Evolutionary conservation across 2,329 filamentous ascomycete species (phyloP), one percentile per base, ranked within the genome.

Genomic region (Fusarium sp.): DNA sequence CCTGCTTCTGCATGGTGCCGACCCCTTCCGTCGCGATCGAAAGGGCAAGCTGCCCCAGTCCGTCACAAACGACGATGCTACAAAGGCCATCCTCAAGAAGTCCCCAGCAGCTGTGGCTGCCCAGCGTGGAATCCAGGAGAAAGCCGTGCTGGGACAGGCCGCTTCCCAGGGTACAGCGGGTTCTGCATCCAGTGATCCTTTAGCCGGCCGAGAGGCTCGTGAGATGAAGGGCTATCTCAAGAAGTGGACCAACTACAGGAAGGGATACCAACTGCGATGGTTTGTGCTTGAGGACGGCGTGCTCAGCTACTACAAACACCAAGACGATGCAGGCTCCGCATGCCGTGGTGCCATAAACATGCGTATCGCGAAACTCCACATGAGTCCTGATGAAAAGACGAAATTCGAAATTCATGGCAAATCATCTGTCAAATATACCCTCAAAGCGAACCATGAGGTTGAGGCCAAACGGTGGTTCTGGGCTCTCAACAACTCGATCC

Each of bases 221-320:
- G 95, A 98, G 83, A 98, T 99, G 93, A 98, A 97, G 84, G 96
- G 96, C 12, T 99, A 98, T 81, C 86, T 99, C 63, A 98, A 98
- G 84, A 99, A 99, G 82, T 99, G 96, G 96, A 99, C 96, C 53
- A 99, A 99, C 81, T 99, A 99, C 81, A 95, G 95, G 28, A 95
- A 93, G 79, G 96, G 96, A 14, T 99, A 98, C 84, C 97, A 99
- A 84, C 83, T 99, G 72, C 89, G 96, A 68, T 99, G 95, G 95
- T 99, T 99, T 80, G 96, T 98, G 20, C 89, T 99, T 14, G 96
- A 99, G 80, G 96, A 99, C 80, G 96, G 96, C 18, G 95, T 99
- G 18, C 83, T 99, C 74, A 98, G 96, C 82, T 99, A 99, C 84
- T 99, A 98, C 86, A 99, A 99, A 84, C 94, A 98, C 81, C 96